phyloP scores from a whole-genome alignment of 441 rosid genomes.

The Euphorbia celastroides region DNA sequence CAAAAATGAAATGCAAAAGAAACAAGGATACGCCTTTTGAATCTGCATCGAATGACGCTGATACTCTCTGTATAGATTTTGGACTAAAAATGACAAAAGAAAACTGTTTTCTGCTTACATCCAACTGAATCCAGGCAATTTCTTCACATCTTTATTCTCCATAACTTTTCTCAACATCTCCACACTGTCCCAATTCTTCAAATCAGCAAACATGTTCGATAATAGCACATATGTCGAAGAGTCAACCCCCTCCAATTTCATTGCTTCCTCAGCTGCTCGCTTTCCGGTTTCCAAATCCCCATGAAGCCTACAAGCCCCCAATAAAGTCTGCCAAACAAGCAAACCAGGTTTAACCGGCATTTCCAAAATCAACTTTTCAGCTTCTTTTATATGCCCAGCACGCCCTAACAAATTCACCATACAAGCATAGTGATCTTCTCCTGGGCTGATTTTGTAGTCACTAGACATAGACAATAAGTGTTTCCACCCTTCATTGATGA shows the following conservation, averaged over 20 bases:
- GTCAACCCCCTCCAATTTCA: constrained; percentile 29
- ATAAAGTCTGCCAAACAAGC: constrained; percentile 52
- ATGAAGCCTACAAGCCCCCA: constrained; percentile 41
- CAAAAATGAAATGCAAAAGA: too few relatives aligned
- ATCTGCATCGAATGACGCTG: too few relatives aligned
- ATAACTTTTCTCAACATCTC: constrained; percentile 37
- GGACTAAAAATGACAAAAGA: too few relatives aligned
- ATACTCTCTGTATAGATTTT: too few relatives aligned
- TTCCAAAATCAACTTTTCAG: constrained; percentile 37
- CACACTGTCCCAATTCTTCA: constrained; percentile 42
- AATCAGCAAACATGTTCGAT: constrained; percentile 44
- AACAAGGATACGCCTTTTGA: too few relatives aligned
- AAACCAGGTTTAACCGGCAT: constrained; percentile 42
- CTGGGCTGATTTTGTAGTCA: constrained; percentile 35
- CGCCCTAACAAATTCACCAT: constrained; percentile 48
- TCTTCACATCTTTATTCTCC: constrained; percentile 42
- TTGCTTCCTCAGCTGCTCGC: constrained; percentile 36
- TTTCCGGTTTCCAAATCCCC: constrained; percentile 45
- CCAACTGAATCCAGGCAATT: constrained; percentile 55
- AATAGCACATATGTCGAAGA: constrained; percentile 43
- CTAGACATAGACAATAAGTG: constrained; percentile 38
- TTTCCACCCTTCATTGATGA: constrained; percentile 44
- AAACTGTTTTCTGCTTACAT: constrained; percentile 18
- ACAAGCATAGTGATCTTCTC: constrained; percentile 51
- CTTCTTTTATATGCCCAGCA: constrained; percentile 40